These are phyloP conservation scores for Pseudozyma pruni DNA, from an alignment of 1,284 basidiomycete genomes.

Conservation along the genomic window DNA sequence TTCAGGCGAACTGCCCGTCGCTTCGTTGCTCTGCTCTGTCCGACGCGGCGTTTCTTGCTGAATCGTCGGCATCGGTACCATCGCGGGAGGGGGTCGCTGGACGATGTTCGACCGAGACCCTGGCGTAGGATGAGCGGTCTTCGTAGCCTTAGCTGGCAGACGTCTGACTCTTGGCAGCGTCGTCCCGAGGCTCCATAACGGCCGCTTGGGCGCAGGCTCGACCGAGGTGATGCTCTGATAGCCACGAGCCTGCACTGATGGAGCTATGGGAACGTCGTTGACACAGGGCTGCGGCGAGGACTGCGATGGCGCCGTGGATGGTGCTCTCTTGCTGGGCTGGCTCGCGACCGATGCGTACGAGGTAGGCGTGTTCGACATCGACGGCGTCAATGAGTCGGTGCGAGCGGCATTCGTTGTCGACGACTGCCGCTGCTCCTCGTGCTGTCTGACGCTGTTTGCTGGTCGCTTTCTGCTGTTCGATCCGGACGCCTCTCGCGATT, in stretches of 20 bases:
- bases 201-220: slow-evolving; percentile 23
- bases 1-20: background rate
- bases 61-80: background rate
- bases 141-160: slow-evolving; percentile 8
- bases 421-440: too few species aligned
- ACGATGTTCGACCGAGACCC: slow-evolving; percentile 19
- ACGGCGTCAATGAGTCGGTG: too few species aligned
- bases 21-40: too few species aligned
- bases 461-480: background rate
- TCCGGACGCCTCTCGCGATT: background rate
- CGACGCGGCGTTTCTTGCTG: too few species aligned
- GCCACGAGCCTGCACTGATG: slow-evolving; percentile 1
- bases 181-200: slow-evolving; percentile 23
- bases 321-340: slow-evolving; percentile 1
- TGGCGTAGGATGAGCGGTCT: slow-evolving; percentile 18
- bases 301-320: background rate
- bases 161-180: slow-evolving; percentile 21
- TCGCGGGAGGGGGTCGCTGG: slow-evolving; percentile 3
- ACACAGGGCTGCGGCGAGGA: background rate
- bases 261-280: background rate
- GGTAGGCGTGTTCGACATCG: slow-evolving; percentile 3
- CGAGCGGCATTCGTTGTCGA: background rate
- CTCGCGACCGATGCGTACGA: slow-evolving; percentile 10
- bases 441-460: slow-evolving; percentile 3
- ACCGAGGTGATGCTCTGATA: slow-evolving; percentile 23